Conservation (phyloP, 2,329 filamentous ascomycete species). For the Curvularia lunata region DNA sequence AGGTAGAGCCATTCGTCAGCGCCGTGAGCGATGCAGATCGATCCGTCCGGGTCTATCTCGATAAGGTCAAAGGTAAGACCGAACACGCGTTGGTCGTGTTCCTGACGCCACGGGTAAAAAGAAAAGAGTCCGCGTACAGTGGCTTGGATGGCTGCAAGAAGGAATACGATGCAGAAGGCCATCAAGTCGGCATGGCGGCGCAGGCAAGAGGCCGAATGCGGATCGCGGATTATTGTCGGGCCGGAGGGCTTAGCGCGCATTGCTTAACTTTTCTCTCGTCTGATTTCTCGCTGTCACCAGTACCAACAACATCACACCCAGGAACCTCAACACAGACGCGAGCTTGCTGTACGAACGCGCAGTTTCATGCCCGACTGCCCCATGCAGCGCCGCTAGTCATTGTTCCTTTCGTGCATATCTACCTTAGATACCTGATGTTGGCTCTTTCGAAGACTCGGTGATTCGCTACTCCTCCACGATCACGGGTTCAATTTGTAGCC, state of each 20-base stretch:
- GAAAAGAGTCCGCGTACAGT: neutral
- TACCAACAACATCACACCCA: constrained; percentile 2
- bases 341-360: neutral
- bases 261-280: constrained; percentile 15
- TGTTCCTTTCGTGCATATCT: neutral
- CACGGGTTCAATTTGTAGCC: constrained; percentile 88
- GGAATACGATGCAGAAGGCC: no score
- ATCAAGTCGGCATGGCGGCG: neutral
- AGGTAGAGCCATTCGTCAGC: neutral
- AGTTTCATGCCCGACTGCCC: constrained; percentile 9
- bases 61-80: neutral
- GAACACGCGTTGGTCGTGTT: neutral
- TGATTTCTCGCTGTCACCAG: neutral
- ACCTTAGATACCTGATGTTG: constrained; percentile 45
- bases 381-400: neutral
- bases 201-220: constrained; percentile 7
- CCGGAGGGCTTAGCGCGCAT: constrained; percentile 11
- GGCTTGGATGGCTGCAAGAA: neutral
- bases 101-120: neutral
- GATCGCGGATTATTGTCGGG: constrained; percentile 13
- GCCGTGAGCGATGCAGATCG: neutral
- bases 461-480: constrained; percentile 69
- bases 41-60: neutral
- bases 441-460: constrained; percentile 95
- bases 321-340: constrained; percentile 1